phyloP scores from a whole-genome alignment of 176 grass and related monocot species.

The Areca catechu region DNA sequence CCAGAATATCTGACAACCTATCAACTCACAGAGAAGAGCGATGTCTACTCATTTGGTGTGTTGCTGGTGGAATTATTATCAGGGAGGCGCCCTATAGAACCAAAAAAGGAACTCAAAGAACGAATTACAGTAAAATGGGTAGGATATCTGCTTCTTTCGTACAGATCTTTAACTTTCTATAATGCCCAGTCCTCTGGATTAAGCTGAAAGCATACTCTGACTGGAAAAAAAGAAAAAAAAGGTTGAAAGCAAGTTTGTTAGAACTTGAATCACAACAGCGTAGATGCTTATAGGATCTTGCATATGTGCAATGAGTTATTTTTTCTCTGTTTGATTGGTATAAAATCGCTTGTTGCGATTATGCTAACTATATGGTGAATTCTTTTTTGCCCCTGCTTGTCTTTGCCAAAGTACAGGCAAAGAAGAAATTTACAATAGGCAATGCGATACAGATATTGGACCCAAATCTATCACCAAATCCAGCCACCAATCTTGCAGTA shows the following conservation, averaged over 20 bases:
- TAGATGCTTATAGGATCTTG: too few relatives aligned
- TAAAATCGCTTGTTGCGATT: too few relatives aligned
- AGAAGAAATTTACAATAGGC: conserved; percentile 53
- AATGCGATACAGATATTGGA: conserved; percentile 56
- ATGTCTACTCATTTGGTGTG: conserved; percentile 31
- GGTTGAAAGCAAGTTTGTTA: too few relatives aligned
- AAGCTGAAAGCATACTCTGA: background rate
- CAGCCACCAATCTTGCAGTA: conserved; percentile 36
- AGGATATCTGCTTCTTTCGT: conserved; percentile 10
- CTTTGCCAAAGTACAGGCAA: conserved; percentile 28
- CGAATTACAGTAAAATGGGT: conserved; percentile 66
- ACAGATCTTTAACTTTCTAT: too few relatives aligned
- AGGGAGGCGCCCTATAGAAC: conserved; percentile 14
- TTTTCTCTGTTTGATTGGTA: too few relatives aligned
- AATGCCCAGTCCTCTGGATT: too few relatives aligned
- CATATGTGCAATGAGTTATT: too few relatives aligned
- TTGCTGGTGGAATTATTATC: conserved; percentile 24
- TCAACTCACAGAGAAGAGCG: conserved; percentile 21
- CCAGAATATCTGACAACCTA: conserved; percentile 25
- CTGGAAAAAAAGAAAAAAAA: too few relatives aligned
- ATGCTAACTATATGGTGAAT: background rate
- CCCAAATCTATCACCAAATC: conserved; percentile 35
- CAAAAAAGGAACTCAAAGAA: conserved; percentile 13
- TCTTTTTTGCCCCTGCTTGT: background rate
- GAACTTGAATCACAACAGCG: too few relatives aligned